Evolutionary conservation across 1,284 basidiomycete species (phyloP).

Genomic region (Fomes fomentarius): DNA sequence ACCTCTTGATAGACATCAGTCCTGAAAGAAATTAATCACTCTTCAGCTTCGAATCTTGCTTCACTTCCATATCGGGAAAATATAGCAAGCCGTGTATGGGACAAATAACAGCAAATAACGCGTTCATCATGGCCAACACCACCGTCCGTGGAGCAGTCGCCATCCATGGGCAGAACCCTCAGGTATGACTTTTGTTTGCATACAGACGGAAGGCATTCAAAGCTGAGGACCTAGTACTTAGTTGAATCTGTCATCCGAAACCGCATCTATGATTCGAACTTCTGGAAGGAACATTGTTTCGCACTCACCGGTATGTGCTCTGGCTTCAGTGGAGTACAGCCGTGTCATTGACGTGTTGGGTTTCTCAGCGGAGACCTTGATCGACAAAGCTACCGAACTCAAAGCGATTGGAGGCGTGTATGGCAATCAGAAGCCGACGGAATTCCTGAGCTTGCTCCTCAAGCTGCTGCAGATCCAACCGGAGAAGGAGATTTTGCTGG

Average conservation of each 20-base stretch:
- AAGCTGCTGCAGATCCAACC: slow-evolving; percentile 98
- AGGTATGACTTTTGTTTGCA: slow-evolving; percentile 48
- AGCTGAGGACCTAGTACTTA: slow-evolving; percentile 70
- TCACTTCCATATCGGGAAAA: no score
- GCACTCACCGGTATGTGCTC: slow-evolving; percentile 75
- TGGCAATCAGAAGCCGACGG: slow-evolving; percentile 89
- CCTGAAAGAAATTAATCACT: no score
- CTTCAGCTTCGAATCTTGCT: no score
- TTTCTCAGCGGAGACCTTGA: slow-evolving; percentile 81
- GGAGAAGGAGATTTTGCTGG: slow-evolving; percentile 93
- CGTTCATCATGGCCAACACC: slow-evolving; percentile 81
- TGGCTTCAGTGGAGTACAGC: no score
- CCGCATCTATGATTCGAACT: slow-evolving; percentile 94
- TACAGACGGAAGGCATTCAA: slow-evolving; percentile 12
- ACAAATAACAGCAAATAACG: slow-evolving; percentile 31
- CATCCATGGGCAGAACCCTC: slow-evolving; percentile 95
- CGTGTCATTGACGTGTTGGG: not conserved
- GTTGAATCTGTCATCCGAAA: slow-evolving; percentile 97
- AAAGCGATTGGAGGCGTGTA: slow-evolving; percentile 91
- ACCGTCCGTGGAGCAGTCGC: slow-evolving; percentile 81
- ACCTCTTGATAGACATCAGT: no score
- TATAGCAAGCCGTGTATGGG: no score
- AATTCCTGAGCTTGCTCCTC: slow-evolving; percentile 89
- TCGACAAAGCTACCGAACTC: slow-evolving; percentile 89
- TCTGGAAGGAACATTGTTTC: slow-evolving; percentile 98